These are phyloP conservation scores for Cryphonectria japonica DNA, from an alignment of 2,329 filamentous ascomycete species.

Conservation along the genomic window DNA sequence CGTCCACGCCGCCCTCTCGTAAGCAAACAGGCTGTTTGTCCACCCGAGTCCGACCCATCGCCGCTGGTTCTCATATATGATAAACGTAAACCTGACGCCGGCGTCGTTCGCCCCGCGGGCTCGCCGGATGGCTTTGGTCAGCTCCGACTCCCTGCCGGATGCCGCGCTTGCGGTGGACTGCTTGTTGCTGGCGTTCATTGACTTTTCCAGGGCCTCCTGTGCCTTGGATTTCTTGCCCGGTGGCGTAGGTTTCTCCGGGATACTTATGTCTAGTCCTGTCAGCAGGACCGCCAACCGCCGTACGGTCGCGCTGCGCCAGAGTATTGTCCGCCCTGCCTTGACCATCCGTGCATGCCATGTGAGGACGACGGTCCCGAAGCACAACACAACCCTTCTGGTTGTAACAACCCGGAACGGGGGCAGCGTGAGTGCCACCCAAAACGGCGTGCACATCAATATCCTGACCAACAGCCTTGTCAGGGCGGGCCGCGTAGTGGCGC, in stretches of 20 bases:
- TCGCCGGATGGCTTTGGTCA: conserved; percentile 49
- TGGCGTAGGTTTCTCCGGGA: conserved; percentile 33
- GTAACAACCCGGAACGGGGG: conserved; percentile 86
- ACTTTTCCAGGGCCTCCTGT: conserved; percentile 33
- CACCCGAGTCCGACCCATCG: conserved; percentile 94
- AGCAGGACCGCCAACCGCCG: conserved; percentile 71
- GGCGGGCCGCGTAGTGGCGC: conserved; percentile 86
- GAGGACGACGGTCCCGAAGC: conserved; percentile 81
- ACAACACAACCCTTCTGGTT: conserved; percentile 80
- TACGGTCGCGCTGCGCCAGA: conserved; percentile 85
- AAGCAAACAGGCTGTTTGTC: conserved; percentile 88
- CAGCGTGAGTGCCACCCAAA: conserved; percentile 84
- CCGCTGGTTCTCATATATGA: conserved; percentile 93
- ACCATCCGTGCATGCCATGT: conserved; percentile 92
- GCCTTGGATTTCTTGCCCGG: conserved; percentile 33
- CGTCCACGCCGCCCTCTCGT: conserved; percentile 90
- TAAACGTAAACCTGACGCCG: conserved; percentile 94
- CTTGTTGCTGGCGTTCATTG: conserved; percentile 51
- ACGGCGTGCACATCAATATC: conserved; percentile 82
- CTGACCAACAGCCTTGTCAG: conserved; percentile 88
- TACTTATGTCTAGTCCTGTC: conserved; percentile 76
- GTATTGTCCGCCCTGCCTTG: conserved; percentile 79
- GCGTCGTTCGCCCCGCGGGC: conserved; percentile 60
- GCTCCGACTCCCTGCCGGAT: conserved; percentile 47
- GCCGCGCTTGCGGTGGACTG: conserved; percentile 37